Conservation (phyloP, 768 basidiomycete species). For the Gloeostereum incarnatum region DNA sequence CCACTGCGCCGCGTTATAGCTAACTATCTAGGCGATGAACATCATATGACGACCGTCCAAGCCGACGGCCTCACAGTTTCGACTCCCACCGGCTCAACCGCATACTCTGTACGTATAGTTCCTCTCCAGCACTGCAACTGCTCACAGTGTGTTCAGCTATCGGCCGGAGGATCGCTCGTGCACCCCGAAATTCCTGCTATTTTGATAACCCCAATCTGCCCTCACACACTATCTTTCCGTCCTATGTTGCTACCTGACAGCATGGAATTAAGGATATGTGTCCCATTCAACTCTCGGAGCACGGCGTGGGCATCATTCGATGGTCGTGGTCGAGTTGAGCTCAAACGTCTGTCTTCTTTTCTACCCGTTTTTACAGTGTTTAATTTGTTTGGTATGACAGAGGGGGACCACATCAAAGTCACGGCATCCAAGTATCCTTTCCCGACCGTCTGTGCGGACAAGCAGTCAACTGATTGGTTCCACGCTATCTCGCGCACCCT, state of each 20-base stretch:
- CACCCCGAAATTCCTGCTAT: constrained; percentile 97
- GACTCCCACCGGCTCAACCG: constrained; percentile 97
- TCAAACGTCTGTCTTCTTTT: constrained; percentile 64
- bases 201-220: constrained; percentile 95
- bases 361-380: not conserved
- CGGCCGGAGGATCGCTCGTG: constrained; percentile 94
- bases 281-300: constrained; percentile 97
- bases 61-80: constrained; percentile 94
- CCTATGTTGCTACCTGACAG: constrained; percentile 98
- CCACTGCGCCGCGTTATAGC: constrained; percentile 7
- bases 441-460: constrained; percentile 96
- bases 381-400: constrained; percentile 30
- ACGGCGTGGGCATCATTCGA: constrained; percentile 99
- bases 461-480: constrained; percentile 99
- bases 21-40: constrained; percentile 72
- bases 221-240: constrained; percentile 96
- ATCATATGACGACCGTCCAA: constrained; percentile 99
- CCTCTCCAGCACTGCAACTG: constrained; percentile 1
- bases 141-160: constrained; percentile 40
- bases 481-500: constrained; percentile 91
- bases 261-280: constrained; percentile 96
- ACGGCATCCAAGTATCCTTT: constrained; percentile 96
- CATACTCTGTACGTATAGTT: constrained; percentile 91
- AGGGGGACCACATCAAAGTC: constrained; percentile 99
- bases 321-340: constrained; percentile 90